Evolutionary conservation across 495 filamentous ascomycete genomes (phyloP), one percentile per base, ranked within the genome.

Genomic region (Penicillium desertorum): DNA sequence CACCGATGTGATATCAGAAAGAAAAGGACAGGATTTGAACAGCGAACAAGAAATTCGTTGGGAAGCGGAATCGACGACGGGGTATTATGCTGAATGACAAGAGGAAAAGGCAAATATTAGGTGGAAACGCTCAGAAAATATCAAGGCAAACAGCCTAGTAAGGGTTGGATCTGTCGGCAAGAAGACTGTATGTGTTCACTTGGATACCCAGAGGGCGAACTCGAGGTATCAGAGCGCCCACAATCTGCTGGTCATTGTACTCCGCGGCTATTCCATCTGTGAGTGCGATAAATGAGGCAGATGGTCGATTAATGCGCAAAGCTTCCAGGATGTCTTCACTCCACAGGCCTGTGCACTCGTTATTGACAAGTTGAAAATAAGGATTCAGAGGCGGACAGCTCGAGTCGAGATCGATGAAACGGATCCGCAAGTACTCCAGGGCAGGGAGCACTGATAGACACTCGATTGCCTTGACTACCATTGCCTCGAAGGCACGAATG

Each of bases 331-430:
- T 89, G 8, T 77, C 69, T 7, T 84, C 80, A 66, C 83, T 88
- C 86, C 86, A 90, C 2, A 90, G 77, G 11, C 87, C 87, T 2
- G 81, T 83, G 59, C 82, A 84, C 63, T 79, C 66, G 17, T 80
- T 77, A 58, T 82, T 70, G 14, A 74, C 67, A 14, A 89, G 71
- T 58, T 85, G 72, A 62, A 89, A 90, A 61, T 84, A 82, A 0
- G 87, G 87, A 59, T 89, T 89, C 2, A 89, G 70, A 4, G 80
- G 79, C 0, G 64, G 72, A 45, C 66, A 64, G 12, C 65, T 75
- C 66, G 72, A 77, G 80, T 86, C 86, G 3, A 89, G 78, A 65
- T 90, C 87, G 23, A 90, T 82, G 64, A 86, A 89, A 50, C 86
- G 84, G 60, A 90, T 87, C 53, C 86, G 75, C 23, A 90, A 69